Evolutionary conservation across 2,329 filamentous ascomycete species (phyloP).

Genomic region (Penicillium sp.): DNA sequence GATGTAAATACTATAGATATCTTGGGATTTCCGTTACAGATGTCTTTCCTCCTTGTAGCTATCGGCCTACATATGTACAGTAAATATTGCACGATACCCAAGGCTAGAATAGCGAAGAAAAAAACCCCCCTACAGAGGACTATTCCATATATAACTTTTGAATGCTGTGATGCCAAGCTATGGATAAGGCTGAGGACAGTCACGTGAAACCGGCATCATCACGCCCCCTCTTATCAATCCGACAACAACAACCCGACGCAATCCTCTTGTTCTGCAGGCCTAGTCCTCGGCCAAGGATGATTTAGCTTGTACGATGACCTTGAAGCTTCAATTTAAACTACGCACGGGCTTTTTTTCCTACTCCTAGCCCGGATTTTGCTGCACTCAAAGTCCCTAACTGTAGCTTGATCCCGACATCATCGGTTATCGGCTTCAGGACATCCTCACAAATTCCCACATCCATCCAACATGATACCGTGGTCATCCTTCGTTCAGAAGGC

Average conservation of each 20-base stretch:
- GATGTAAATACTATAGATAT: too few relatives aligned
- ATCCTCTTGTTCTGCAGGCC: conserved; percentile 20
- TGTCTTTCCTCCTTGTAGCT: too few relatives aligned
- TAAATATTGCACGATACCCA: not conserved
- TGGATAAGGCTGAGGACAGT: conserved; percentile 18
- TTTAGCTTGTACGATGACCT: conserved; percentile 32
- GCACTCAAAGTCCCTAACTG: conserved; percentile 23
- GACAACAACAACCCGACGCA: conserved; percentile 21
- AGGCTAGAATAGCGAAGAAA: too few relatives aligned
- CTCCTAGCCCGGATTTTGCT: conserved; percentile 21
- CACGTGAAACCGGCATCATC: conserved; percentile 22
- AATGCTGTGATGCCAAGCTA: conserved; percentile 7
- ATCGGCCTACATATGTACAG: too few relatives aligned
- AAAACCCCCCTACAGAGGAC: not conserved
- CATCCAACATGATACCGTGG: conserved; percentile 59
- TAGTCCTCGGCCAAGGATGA: conserved; percentile 24
- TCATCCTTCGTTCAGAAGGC: conserved; percentile 91
- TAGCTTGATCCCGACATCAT: conserved; percentile 27
- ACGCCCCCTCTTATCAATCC: conserved; percentile 26
- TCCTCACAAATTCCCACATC: conserved; percentile 1
- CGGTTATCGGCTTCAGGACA: conserved; percentile 10
- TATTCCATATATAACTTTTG: not conserved
- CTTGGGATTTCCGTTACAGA: too few relatives aligned
- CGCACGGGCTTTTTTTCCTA: conserved; percentile 26
- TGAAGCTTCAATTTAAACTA: conserved; percentile 17